Evolutionary conservation across 768 basidiomycete genomes (phyloP).

Genomic region (Russula earlei): DNA sequence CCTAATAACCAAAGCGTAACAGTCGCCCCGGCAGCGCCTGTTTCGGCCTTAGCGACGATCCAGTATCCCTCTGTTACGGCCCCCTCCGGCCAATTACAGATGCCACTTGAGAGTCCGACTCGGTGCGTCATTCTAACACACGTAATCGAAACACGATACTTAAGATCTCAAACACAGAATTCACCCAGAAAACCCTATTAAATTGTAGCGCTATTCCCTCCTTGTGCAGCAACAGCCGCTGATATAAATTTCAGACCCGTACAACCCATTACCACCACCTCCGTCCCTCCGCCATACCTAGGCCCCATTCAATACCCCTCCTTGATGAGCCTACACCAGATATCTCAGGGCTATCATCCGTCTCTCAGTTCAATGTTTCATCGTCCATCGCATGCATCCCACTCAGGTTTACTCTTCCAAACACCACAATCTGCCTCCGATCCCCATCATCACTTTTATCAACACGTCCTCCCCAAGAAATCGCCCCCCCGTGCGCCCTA

Average conservation of each 20-base stretch:
- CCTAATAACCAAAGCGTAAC: slow-evolving; percentile 29
- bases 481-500: slow-evolving; percentile 1
- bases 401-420: slow-evolving; percentile 16
- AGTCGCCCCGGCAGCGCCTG: slow-evolving; percentile 23
- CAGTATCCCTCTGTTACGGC: slow-evolving; percentile 3
- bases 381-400: slow-evolving; percentile 17
- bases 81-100: slow-evolving; percentile 19
- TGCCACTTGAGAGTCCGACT: slow-evolving; percentile 62
- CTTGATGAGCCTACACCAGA: slow-evolving; percentile 74
- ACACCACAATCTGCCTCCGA: slow-evolving; percentile 18
- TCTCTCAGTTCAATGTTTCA: slow-evolving; percentile 69
- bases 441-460: slow-evolving; percentile 19
- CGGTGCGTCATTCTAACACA: slow-evolving; percentile 8
- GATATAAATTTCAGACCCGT: slow-evolving; percentile 8
- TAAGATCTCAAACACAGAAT: slow-evolving; percentile 39
- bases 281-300: slow-evolving; percentile 47
- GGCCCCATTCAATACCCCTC: slow-evolving; percentile 49
- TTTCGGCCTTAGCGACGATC: background rate
- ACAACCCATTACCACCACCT: slow-evolving; percentile 57
- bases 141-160: slow-evolving; percentile 28
- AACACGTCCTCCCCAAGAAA: slow-evolving; percentile 14
- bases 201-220: slow-evolving; percentile 15
- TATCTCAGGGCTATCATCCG: slow-evolving; percentile 67
- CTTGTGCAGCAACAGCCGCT: background rate
- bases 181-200: slow-evolving; percentile 21